phyloP scores from a whole-genome alignment of 2,329 filamentous ascomycete species.

The Magnaporthiopsis rhizophila region DNA sequence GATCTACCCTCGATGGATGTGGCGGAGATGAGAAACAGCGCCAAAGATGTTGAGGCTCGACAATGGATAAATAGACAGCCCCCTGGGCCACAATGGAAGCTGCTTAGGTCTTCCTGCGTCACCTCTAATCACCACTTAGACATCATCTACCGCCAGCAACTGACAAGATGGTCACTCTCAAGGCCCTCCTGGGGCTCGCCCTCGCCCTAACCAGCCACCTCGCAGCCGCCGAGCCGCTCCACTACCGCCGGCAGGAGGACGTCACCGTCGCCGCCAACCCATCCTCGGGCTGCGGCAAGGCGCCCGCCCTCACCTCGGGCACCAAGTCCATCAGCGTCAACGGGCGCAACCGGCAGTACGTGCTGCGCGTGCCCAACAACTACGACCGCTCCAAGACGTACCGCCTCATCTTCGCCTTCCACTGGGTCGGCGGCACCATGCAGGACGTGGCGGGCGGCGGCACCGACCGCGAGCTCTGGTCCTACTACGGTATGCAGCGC shows the following conservation, averaged over 20 bases:
- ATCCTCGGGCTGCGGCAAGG: not conserved
- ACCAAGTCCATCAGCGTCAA: conserved; percentile 14
- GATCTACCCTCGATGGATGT: no score
- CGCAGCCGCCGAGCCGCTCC: not conserved
- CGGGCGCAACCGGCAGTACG: not conserved
- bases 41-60: not conserved
- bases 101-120: not conserved
- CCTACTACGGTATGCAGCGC: conserved; percentile 32
- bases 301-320: not conserved
- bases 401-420: conserved; percentile 32
- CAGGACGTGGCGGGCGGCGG: conserved; percentile 25
- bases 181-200: not conserved
- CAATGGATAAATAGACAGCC: not conserved
- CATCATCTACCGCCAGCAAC: not conserved
- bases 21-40: no score
- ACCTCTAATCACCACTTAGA: no score
- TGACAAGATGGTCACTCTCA: not conserved
- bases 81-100: not conserved
- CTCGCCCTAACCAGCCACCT: not conserved
- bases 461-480: conserved; percentile 13
- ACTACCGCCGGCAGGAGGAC: not conserved
- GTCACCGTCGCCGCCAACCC: not conserved
- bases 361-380: not conserved
- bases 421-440: conserved; percentile 32
- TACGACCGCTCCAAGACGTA: conserved; percentile 30